Base-by-base conservation (phyloP, 257 asterid genomes). In the Primulina huaijiensis region DNA sequence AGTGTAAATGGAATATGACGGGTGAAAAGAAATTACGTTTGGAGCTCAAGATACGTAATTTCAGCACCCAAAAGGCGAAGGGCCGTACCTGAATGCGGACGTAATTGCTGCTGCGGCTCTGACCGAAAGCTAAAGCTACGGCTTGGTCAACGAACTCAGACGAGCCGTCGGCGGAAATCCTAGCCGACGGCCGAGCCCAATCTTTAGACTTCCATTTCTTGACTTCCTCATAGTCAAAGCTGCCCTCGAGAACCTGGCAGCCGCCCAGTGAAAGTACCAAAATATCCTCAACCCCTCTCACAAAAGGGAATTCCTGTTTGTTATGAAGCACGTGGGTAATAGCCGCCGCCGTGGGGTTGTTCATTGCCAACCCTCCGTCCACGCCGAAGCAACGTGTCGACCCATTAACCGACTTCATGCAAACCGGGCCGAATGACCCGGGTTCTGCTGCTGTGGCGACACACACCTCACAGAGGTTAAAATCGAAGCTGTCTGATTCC, bases 191-290 rank as follows among this genome's bases (percentile, higher is more conserved):
- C 64, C 83, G 74, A 64, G 92, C 86, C 96, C 96, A 89, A 72
- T 89, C 91, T 79, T 81, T 76, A 8, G 93, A 83, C 64, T 68
- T 83, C 96, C 96, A 89, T 34, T 79, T 80, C 73, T 76, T 86
- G 31, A 84, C 84, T 76, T 83, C 81, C 23, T 89, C 90, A 16
- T 70, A 83, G 65, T 83, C 88, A 68, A 86, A 89, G 71, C 86
- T 82, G 50, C 84, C 89, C 37, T 82, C 89, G 73, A 71, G 50
- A 31, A 83, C 69, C 76, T 85, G 95, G 21, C 94, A 96, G 21
- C 97, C 97, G 17, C 99, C 99, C 2, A 94, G 84, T 3, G 99
- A 94, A 84, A 94, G 96, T 71, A 94, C 97, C 79, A 94, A 82
- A 81, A 94, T 84, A 60, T 94, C 99, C 95, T 94, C 99, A 29